These are phyloP conservation scores for Angomonas desouzai DNA, from an alignment of 208 protist genomes.

Conservation along the genomic window DNA sequence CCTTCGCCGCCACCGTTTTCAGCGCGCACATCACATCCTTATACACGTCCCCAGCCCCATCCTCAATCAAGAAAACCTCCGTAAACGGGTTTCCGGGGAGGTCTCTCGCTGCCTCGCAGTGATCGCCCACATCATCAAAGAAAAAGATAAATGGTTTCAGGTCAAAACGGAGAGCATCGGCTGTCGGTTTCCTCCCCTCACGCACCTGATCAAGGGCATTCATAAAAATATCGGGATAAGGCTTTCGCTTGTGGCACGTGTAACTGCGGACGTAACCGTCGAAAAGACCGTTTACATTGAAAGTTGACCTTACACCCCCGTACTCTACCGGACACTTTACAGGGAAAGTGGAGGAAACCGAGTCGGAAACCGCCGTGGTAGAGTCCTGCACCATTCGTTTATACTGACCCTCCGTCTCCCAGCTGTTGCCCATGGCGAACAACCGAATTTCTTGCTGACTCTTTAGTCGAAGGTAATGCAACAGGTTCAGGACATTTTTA, in stretches of 20 bases:
- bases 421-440: constrained; percentile 69
- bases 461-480: constrained; percentile 70
- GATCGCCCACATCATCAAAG: constrained; percentile 64
- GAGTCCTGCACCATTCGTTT: constrained; percentile 51
- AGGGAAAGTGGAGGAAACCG: constrained; percentile 40
- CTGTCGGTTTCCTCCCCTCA: constrained; percentile 39
- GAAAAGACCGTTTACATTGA: constrained; percentile 68
- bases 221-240: constrained; percentile 75
- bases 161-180: constrained; percentile 55
- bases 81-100: constrained; percentile 59
- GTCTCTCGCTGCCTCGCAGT: constrained; percentile 58
- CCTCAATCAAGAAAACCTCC: constrained; percentile 58
- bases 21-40: constrained; percentile 57
- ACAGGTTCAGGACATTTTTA: constrained; percentile 78
- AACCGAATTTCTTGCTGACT: constrained; percentile 78
- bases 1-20: constrained; percentile 49
- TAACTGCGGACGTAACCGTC: constrained; percentile 76
- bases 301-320: constrained; percentile 21
- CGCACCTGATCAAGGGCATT: constrained; percentile 53
- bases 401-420: constrained; percentile 78
- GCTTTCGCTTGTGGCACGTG: constrained; percentile 68
- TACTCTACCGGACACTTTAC: constrained; percentile 60
- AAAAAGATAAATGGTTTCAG: constrained; percentile 71
- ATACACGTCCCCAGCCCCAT: constrained; percentile 65
- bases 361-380: constrained; percentile 27